Evolutionary conservation across 208 protist genomes (phyloP), one percentile per base, ranked within the genome.

Genomic region (Acanthamoeba culbertsoni): DNA sequence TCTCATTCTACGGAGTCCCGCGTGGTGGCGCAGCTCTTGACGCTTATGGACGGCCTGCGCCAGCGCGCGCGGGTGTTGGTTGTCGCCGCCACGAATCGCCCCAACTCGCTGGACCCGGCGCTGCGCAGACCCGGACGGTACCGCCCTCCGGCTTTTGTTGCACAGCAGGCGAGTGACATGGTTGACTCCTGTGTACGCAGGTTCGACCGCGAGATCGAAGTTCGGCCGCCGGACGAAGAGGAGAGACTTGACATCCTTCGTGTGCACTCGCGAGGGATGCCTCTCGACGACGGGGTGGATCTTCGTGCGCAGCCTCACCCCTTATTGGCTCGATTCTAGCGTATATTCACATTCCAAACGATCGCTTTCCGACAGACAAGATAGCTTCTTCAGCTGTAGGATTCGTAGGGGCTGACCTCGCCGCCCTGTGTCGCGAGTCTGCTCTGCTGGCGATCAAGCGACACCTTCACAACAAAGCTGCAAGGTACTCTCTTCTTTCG

Each of bases 11-110:
- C 28, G 2, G 93, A 95, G 48, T 86, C 94, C 10, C 28, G 95
- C n/a, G 79, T 95, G 18, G 94, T 96, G 35, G 92, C 65, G 2
- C 95, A 96, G 68, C 55, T 96, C 10, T 35, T 96, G 0, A 94
- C 94, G 16, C 51, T 95, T 5, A 77, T 95, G 73, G 94, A 95
- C 40, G 86, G 92, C 16, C 16, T 79, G 18, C 18, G 79, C 7
- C 33, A 71, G 53, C n/a, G 73, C 23, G 23, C 43, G 23, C 35
- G 26, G 18, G 84, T 96, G 12, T 42, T 96, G 16, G 94, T 97
- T 1, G 75, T 97, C 14, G 96, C 79, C 3, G 96, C 96, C 12
- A 97, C 95, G 7, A 97, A 97, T 45, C 84, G 92, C 16, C 94
- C 93, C 46, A 91, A 96, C 77, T 45, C 93, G 42, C 33, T 97